Conservation (phyloP, 495 filamentous ascomycete species). For the Bombardia bombarda region DNA sequence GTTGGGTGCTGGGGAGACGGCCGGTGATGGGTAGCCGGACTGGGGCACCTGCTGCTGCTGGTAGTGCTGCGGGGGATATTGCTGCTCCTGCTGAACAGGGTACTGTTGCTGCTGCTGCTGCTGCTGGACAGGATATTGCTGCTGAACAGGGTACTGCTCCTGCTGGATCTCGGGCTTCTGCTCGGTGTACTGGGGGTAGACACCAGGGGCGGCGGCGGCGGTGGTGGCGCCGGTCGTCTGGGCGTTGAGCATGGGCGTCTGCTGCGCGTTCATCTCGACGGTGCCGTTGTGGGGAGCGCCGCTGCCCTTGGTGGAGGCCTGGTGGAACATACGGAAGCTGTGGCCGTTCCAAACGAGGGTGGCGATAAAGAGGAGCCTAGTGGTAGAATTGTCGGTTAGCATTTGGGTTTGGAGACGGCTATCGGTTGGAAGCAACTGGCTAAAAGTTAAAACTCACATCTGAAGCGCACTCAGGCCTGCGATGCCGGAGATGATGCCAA, state of each 20-base stretch:
- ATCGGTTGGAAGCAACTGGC: not conserved
- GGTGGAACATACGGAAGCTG: conserved; percentile 31
- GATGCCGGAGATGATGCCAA: conserved; percentile 28
- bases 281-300: conserved; percentile 19
- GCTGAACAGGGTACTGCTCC: conserved; percentile 3
- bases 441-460: conserved; percentile 16
- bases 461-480: conserved; percentile 36
- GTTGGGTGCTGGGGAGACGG: too few species aligned
- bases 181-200: conserved; percentile 18
- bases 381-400: not conserved
- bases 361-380: conserved; percentile 35
- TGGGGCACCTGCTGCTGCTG: conserved; percentile 1
- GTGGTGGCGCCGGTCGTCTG: conserved; percentile 10
- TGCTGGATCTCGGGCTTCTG: conserved; percentile 11
- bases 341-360: conserved; percentile 35
- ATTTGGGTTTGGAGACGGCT: not conserved
- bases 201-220: conserved; percentile 6
- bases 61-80: conserved; percentile 2
- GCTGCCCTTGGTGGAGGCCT: conserved; percentile 13
- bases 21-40: too few species aligned
- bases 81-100: not conserved
- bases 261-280: conserved; percentile 29
- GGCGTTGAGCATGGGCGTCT: conserved; percentile 17
- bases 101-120: conserved; percentile 8
- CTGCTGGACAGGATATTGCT: conserved; percentile 10